These are phyloP conservation scores for Hymenoscyphus linearis DNA, from an alignment of 2,329 filamentous ascomycete species.

Conservation along the genomic window DNA sequence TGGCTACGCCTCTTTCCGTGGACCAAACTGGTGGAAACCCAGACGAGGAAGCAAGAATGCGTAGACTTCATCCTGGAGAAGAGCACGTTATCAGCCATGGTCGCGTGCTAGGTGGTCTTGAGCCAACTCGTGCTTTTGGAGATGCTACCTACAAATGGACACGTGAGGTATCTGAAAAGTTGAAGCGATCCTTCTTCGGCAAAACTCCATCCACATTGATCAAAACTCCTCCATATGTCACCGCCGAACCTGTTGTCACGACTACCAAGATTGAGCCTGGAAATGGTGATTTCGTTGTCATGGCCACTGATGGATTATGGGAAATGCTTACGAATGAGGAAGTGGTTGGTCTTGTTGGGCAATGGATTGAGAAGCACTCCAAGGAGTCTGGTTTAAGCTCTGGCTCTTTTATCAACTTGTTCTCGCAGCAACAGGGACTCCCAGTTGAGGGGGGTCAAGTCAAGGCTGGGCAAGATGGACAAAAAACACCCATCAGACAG, in stretches of 20 bases:
- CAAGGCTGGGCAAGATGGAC: constrained; percentile 53
- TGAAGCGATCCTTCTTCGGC: constrained; percentile 84
- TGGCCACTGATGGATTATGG: constrained; percentile 96
- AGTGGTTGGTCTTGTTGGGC: constrained; percentile 90
- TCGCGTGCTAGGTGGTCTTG: constrained; percentile 83
- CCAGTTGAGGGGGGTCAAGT: constrained; percentile 67
- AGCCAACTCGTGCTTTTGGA: constrained; percentile 91
- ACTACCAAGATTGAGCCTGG: constrained; percentile 87
- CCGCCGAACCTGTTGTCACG: constrained; percentile 89
- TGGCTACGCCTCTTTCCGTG: constrained; percentile 79
- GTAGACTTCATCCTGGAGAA: constrained; percentile 83
- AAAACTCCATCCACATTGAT: constrained; percentile 70
- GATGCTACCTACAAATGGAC: constrained; percentile 98
- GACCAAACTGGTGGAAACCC: constrained; percentile 91
- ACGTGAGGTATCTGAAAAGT: constrained; percentile 72
- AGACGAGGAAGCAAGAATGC: constrained; percentile 76
- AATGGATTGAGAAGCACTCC: constrained; percentile 84
- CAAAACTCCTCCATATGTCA: constrained; percentile 93
- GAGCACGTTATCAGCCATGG: constrained; percentile 83
- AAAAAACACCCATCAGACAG: constrained; percentile 81
- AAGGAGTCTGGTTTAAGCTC: constrained; percentile 32
- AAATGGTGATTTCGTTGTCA: constrained; percentile 89
- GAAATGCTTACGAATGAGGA: constrained; percentile 99
- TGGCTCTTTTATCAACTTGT: constrained; percentile 62
- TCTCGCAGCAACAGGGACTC: constrained; percentile 52